Evolutionary conservation across 257 asterid species (phyloP).

Genomic region (Scutellaria barbata): DNA sequence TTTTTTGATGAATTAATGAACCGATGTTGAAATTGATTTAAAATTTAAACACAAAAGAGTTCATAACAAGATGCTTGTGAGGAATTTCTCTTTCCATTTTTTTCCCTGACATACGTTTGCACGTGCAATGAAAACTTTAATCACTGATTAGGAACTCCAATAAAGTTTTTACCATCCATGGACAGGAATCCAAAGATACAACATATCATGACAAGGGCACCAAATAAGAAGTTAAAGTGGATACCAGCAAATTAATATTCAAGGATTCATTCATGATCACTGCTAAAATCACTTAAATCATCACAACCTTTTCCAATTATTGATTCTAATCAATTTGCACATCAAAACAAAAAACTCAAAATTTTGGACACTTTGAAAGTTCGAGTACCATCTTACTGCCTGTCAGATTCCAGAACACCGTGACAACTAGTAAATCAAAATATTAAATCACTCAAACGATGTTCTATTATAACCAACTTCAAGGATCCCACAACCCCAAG

Average conservation of each 20-base stretch:
- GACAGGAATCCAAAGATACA: neutral
- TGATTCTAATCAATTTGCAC: neutral
- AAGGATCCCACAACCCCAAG: neutral
- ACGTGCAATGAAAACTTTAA: neutral
- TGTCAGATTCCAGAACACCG: neutral
- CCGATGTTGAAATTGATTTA: neutral
- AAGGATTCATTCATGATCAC: neutral
- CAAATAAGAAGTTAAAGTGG: neutral
- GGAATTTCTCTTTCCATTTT: neutral
- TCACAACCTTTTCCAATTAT: neutral
- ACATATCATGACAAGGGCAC: neutral
- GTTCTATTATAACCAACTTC: neutral
- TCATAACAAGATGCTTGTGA: neutral
- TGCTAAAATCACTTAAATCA: neutral
- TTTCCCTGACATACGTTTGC: neutral
- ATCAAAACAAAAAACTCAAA: neutral
- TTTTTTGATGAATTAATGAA: constrained; percentile 34
- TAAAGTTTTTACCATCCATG: neutral
- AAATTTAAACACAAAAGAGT: neutral
- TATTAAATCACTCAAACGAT: constrained; percentile 1
- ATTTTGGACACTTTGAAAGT: neutral
- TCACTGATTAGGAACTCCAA: neutral
- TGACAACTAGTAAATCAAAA: neutral
- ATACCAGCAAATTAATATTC: neutral
- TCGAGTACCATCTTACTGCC: neutral